Percentiles rank a stretch among this genome's conserved stretches.
These are phyloP conservation scores for Straminergon stramineum DNA, from an alignment of 225 moss, liverwort and hornwort genomes.

Conservation along the genomic window DNA sequence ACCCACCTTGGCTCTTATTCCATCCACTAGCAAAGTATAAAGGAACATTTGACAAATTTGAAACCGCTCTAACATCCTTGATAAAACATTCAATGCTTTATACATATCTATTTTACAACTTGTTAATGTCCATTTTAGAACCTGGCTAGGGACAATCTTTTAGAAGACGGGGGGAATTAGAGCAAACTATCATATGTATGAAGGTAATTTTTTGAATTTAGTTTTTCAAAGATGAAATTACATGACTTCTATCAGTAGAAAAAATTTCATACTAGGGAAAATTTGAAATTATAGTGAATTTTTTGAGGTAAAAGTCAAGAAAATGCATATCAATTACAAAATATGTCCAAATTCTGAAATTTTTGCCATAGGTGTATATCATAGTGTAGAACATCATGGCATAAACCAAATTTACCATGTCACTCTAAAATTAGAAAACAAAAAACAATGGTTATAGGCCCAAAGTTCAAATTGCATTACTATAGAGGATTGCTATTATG, in stretches of 20 bases:
- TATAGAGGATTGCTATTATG: no score
- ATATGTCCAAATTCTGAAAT: neutral
- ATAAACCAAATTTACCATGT: neutral
- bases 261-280: rapidly evolving
- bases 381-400: no score
- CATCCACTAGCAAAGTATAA: no score
- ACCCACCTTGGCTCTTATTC: no score
- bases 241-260: rapidly evolving
- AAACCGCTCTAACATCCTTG: no score
- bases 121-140: no score
- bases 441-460: neutral
- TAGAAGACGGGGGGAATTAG: no score
- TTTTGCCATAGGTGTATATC: rapidly evolving
- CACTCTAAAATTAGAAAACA: neutral
- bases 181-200: no score
- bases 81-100: no score
- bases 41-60: no score
- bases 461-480: neutral
- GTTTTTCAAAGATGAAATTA: neutral
- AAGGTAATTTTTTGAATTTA: neutral
- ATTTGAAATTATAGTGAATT: neutral
- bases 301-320: neutral
- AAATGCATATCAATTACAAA: neutral
- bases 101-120: no score
- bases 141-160: no score